phyloP scores from a whole-genome alignment of 2,329 filamentous ascomycete species.

The Colletotrichum sp. region DNA sequence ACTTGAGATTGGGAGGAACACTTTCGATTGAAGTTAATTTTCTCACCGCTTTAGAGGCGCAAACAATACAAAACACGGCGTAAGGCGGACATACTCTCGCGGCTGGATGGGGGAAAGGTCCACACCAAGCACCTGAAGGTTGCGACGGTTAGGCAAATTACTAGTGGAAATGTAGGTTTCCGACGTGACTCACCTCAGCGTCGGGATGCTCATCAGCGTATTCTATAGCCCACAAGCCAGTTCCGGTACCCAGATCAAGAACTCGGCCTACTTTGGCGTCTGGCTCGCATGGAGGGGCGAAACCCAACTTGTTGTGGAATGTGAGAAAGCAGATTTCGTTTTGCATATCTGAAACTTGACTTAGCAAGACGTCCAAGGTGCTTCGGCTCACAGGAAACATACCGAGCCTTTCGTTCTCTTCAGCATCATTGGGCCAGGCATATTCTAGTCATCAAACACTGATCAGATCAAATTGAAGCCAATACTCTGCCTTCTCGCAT shows the following conservation, averaged over 20 bases:
- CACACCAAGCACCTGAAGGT: constrained; percentile 35
- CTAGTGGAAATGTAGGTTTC: background rate
- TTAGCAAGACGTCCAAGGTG: background rate
- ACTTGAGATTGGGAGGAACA: constrained; percentile 41
- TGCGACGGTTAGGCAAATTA: background rate
- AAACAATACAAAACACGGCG: no score
- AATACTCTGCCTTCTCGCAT: fast-evolving
- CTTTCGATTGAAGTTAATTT: constrained; percentile 20
- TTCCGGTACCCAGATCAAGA: background rate
- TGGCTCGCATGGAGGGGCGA: background rate
- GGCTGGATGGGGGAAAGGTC: constrained; percentile 46
- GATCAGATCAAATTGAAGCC: background rate
- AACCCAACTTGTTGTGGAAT: background rate
- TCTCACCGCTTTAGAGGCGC: background rate
- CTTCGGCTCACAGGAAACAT: background rate
- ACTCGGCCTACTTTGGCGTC: background rate
- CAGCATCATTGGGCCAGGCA: background rate
- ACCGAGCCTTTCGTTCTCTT: background rate
- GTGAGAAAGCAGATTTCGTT: background rate
- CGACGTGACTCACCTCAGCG: background rate
- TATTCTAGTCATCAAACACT: background rate
- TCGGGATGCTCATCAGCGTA: background rate
- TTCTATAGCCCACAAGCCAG: background rate
- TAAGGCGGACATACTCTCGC: constrained; percentile 26
- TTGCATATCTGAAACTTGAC: background rate